Base-by-base conservation (phyloP, 129 eudicot genomes). In the Heracleum sosnowskyi region DNA sequence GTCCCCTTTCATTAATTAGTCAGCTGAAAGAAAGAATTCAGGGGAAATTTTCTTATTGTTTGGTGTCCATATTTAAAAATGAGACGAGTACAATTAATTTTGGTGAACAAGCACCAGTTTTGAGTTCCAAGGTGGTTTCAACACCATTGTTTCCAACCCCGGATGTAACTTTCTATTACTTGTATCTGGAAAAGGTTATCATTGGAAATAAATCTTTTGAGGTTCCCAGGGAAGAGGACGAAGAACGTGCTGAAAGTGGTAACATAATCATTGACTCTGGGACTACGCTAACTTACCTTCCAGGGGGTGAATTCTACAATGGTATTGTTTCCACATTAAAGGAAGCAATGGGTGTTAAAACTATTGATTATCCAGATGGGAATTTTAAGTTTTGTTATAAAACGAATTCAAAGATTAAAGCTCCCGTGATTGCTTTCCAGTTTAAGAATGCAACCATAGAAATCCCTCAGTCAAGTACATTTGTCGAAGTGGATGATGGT, bases 1-100 rank as follows among this genome's bases (percentile, higher is more conserved):
- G 97, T 4, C 74, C 86, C 0, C 77, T 89, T 29, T 94, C 97
- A 0, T 7, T 91, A 6, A 46, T 86, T 2, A 81, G 15, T 11
- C 96, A 94, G 78, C 66, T 90, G 62, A 15, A 68, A 0, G 24
- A 63, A 13, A 22, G 74, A 1, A 36, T 86, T 16, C 70, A 46
- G 6, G 96, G 96, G 1, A 87, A 82, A 49, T 91, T 91, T 68
- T 89, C 97, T 0, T 91, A 95, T 24, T 95, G 98, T 73, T 70
- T 95, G 79, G 81, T 87, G 8, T 82, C 88, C 0, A 5, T 74
- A 1, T 15, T n/a, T 11, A 16, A 35, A 2, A 75, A 51, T 34
- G 42, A 18, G 7, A 42, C 96, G 0, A 89, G 92, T 76, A 88
- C 79, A 55, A 82, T 95, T 16, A 82, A 49, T n/a, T 91, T 95